Percentiles rank a stretch among this genome's conserved stretches.
Evolutionary conservation across 2,329 filamentous ascomycete species (phyloP).

Genomic region (Trichoderma aggressivum): DNA sequence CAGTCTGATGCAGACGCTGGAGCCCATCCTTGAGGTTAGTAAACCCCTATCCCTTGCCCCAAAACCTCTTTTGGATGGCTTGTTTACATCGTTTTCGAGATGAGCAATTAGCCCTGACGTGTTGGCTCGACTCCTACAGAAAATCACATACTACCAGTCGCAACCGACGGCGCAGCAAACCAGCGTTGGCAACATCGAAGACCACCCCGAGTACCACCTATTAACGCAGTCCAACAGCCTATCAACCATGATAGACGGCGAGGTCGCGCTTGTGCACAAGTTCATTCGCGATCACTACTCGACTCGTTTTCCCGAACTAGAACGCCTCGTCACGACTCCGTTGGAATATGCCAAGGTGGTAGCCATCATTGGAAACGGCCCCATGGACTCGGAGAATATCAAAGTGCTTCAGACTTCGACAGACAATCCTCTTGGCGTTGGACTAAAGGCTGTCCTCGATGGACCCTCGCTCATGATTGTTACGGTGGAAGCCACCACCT

Average conservation of each 20-base stretch:
- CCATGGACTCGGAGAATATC: slow-evolving; percentile 77
- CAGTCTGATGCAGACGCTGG: slow-evolving; percentile 74
- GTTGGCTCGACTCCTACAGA: slow-evolving; percentile 54
- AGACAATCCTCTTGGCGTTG: slow-evolving; percentile 72
- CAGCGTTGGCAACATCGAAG: slow-evolving; percentile 78
- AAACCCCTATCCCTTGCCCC: not conserved
- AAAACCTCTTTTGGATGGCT: slow-evolving; percentile 29
- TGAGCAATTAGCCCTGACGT: slow-evolving; percentile 64
- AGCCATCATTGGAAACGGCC: slow-evolving; percentile 86
- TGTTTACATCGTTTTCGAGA: slow-evolving; percentile 57
- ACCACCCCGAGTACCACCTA: slow-evolving; percentile 87
- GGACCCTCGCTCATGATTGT: slow-evolving; percentile 93
- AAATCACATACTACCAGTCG: slow-evolving; percentile 74
- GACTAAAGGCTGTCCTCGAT: slow-evolving; percentile 78
- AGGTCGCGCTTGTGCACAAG: slow-evolving; percentile 92
- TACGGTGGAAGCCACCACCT: slow-evolving; percentile 88
- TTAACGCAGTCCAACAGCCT: slow-evolving; percentile 84
- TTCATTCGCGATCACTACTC: slow-evolving; percentile 96
- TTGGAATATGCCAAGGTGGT: slow-evolving; percentile 95
- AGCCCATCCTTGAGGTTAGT: slow-evolving; percentile 80
- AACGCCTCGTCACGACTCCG: slow-evolving; percentile 83
- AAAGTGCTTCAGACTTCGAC: slow-evolving; percentile 72
- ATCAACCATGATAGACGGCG: slow-evolving; percentile 88
- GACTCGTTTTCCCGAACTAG: slow-evolving; percentile 86
- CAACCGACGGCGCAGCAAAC: slow-evolving; percentile 62